Evolutionary conservation across 352 stramenopile species (phyloP), one percentile per base, ranked within the genome.

Genomic region (Phytophthora brassicae): DNA sequence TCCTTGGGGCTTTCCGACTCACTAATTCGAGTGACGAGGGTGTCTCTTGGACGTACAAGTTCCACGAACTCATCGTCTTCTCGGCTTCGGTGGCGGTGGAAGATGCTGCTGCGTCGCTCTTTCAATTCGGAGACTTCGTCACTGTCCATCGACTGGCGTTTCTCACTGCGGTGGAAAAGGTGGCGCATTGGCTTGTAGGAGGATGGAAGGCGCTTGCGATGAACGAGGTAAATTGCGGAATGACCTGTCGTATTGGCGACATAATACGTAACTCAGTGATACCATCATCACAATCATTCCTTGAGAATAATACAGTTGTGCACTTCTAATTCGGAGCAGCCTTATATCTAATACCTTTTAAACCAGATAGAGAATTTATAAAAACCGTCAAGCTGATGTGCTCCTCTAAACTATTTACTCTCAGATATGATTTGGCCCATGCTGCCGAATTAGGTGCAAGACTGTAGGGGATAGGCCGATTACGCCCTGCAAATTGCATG

Each of bases 11-110:
- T 70, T 17, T 70, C 49, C 0, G 44, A 48, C 1, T 56, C 57
- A 23, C 60, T 56, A 35, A 81, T 62, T 6, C 61, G 61, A 6
- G 50, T 79, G 53, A 81, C 72, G 20, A 77, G 38, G 6, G 70
- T 84, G 52, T 84, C 74, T 7, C 63, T 41, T 14, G 74, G 74
- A 1, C 72, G 58, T 51, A 84, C 63, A 33, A 79, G 46, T 33
- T 71, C 59, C 8, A 84, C 70, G 36, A 70, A 51, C 29, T 80
- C 64, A 4, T 49, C 36, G 3, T 64, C 48, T 5, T 72, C 55
- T 35, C 28, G 24, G 53, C 52, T 56, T 29, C 63, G 64, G 26
- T 42, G 50, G 3, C 66, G 63, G 22, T 47, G 51, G 28, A 78
- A 74, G 29, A 69, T 48, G 49, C 62, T 69, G 42, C 56, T 72